phyloP scores from a whole-genome alignment of 78 protist species.

The Corallochytrium limacisporum region DNA sequence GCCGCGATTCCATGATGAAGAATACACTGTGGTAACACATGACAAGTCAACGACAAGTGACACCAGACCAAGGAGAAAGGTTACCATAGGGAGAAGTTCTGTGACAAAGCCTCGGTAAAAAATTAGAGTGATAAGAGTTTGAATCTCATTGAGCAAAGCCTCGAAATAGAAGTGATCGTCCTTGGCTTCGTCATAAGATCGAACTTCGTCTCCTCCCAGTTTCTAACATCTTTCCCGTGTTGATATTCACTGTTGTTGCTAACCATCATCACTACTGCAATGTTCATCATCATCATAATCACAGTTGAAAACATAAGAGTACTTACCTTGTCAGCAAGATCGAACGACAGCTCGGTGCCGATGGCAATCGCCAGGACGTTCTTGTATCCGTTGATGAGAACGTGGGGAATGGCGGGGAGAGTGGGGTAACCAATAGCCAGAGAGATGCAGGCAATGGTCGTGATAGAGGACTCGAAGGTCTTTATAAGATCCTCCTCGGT shows the following conservation, averaged over 20 bases:
- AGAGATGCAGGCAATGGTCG: slow-evolving; percentile 78
- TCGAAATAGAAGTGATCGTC: neutral
- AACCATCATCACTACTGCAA: neutral
- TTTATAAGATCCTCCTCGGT: slow-evolving; percentile 60
- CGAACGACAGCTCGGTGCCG: slow-evolving; percentile 71
- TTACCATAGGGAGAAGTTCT: neutral
- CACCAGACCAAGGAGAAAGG: neutral
- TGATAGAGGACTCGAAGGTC: slow-evolving; percentile 44
- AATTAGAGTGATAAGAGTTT: neutral
- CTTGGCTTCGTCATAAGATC: neutral
- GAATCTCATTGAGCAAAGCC: neutral
- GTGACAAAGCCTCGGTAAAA: too few relatives aligned
- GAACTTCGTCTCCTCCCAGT: too few relatives aligned
- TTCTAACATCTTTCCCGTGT: neutral
- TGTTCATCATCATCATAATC: neutral
- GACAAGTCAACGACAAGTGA: neutral
- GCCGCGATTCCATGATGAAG: neutral
- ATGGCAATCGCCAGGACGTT: slow-evolving; percentile 81
- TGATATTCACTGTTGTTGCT: neutral
- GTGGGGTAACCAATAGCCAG: slow-evolving; percentile 78
- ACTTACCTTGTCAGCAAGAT: slow-evolving; percentile 25
- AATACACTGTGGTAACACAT: neutral
- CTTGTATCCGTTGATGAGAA: slow-evolving; percentile 79
- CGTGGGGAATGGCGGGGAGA: slow-evolving; percentile 85
- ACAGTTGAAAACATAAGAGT: neutral